Conservation (phyloP, 352 stramenopile genomes). For the Pythium diclinum region DNA sequence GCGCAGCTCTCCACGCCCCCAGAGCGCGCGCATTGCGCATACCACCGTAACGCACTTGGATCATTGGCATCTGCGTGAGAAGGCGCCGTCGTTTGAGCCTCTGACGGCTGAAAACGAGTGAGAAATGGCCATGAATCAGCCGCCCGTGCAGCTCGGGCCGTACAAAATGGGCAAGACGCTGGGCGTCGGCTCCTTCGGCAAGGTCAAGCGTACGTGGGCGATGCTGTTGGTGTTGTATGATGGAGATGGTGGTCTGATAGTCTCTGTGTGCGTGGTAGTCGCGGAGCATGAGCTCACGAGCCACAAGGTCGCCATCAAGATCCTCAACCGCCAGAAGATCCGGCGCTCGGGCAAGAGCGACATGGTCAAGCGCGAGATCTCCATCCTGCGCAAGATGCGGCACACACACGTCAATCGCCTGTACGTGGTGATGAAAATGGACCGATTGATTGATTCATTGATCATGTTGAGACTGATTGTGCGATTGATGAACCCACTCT, state of each 20-base stretch:
- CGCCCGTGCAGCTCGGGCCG: slow-evolving; percentile 94
- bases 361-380: slow-evolving; percentile 99
- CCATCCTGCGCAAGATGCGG: slow-evolving; percentile 97
- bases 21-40: not conserved
- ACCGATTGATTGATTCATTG: too few species aligned
- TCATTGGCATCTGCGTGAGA: not conserved
- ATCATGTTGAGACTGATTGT: not conserved
- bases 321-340: slow-evolving; percentile 99
- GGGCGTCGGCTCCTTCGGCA: slow-evolving; percentile 99
- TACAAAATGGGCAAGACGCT: slow-evolving; percentile 99
- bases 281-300: slow-evolving; percentile 97
- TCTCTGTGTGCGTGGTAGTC: slow-evolving; percentile 51
- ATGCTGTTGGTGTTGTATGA: not conserved
- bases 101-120: not conserved
- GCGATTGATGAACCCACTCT: not conserved
- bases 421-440: slow-evolving; percentile 92
- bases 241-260: not conserved
- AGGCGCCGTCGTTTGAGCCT: not conserved
- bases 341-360: slow-evolving; percentile 98
- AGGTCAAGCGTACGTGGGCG: slow-evolving; percentile 93
- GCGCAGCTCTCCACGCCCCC: not conserved
- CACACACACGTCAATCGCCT: slow-evolving; percentile 99
- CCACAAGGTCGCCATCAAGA: slow-evolving; percentile 99
- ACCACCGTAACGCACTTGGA: not conserved
- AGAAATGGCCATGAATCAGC: slow-evolving; percentile 60